Evolutionary conservation across 2,329 filamentous ascomycete species (phyloP), one percentile per base, ranked within the genome.

Genomic region (Chaetomium olivaceum): DNA sequence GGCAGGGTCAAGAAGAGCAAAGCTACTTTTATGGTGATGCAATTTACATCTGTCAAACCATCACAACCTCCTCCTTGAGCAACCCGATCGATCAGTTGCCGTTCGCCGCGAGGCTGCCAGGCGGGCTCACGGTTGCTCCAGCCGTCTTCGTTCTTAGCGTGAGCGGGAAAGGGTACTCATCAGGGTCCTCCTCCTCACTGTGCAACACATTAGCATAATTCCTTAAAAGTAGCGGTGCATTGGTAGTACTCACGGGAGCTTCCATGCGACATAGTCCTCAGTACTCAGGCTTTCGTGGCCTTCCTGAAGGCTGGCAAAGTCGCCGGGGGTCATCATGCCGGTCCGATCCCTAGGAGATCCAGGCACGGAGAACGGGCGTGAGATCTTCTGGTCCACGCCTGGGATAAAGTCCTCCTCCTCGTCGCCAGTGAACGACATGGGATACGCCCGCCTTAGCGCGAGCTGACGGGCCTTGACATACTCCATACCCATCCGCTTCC

Each of bases 401-500:
- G 93, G 92, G 74, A 98, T 97, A 79, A 93, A 95, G 76, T 95
- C 91, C 69, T 91, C 91, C 74, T 93, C 92, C 66, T 92, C 90
- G 14, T 93, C 91, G 62, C 88, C 86, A 52, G 87, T 85, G 77
- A 97, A 99, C 3, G 92, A 94, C 61, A 85, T 84, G 58, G 95
- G 94, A 78, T 98, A 99, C 23, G 95, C 95, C 78, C 95, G 87
- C 73, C 95, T 86, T 69, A 99, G 83, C 27, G 95, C 95, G 74
- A 99, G 80, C 78, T 98, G 95, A 58, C 95, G 88, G 39, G 95
- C 95, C 83, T 98, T 99, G 80, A 97, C 92, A 76, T 99, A 99
- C 80, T 99, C 95, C 89, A 98, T 90, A 25, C 95, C 95, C 95
- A 99, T 99, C 58, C 95, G 87, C 85, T 98, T 98, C 95, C 95